Conservation (phyloP, 2,329 filamentous ascomycete species). For the Fusarium lyarnte region DNA sequence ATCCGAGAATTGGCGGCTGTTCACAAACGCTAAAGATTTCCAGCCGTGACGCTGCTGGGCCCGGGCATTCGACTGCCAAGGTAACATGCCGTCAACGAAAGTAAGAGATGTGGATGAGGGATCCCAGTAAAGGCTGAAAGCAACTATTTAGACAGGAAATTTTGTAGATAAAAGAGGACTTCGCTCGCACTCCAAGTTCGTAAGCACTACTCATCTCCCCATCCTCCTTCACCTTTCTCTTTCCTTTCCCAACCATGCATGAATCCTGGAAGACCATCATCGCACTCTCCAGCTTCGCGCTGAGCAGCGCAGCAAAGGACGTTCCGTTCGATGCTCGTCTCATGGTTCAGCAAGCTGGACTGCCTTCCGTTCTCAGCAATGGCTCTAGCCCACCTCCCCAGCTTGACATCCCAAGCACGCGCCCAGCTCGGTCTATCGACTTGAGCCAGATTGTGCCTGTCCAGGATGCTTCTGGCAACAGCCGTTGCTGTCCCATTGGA, state of each 20-base stretch:
- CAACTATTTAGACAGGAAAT: not conserved
- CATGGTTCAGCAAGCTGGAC: not conserved
- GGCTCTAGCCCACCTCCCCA: not conserved
- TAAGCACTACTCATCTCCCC: not conserved
- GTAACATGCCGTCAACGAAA: too few species aligned
- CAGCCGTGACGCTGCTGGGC: not conserved
- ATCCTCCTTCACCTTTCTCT: not conserved
- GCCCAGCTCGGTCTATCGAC: not conserved
- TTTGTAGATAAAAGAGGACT: not conserved
- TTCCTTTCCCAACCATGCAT: not conserved
- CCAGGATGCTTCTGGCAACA: constrained; percentile 5
- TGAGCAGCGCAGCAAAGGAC: not conserved
- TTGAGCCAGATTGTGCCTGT: constrained; percentile 11
- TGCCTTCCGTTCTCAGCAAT: not conserved
- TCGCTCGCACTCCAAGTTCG: not conserved
- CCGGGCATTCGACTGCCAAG: not conserved
- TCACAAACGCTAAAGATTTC: not conserved
- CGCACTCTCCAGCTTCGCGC: not conserved
- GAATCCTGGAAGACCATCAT: constrained; percentile 1
- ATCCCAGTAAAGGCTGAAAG: not conserved
- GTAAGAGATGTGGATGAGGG: too few species aligned
- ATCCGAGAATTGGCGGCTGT: not conserved
- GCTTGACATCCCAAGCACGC: not conserved
- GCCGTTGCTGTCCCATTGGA: constrained; percentile 17
- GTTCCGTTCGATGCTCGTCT: not conserved